Base-by-base conservation (phyloP, 176 grass and related monocot species). In the Neostapfia colusana region DNA sequence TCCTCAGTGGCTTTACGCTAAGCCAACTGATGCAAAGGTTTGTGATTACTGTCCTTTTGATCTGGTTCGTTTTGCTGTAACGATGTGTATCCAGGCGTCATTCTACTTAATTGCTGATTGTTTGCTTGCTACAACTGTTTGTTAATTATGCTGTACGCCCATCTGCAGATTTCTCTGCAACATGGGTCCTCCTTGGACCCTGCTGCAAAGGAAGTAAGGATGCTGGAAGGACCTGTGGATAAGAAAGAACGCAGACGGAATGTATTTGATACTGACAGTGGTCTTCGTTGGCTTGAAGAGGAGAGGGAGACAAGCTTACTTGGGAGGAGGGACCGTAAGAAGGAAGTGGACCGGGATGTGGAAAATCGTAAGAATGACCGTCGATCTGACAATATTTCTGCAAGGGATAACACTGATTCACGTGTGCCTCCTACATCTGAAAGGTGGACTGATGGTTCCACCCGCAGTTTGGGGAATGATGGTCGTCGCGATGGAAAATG, bases 1-100 rank as follows among this genome's bases (percentile, higher is more conserved):
- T 86, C 92, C 96, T 27, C 96, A 95, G 74, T 99, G 96, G 96
- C 92, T 95, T 37, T 99, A 95, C 44, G 54, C 89, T 23, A 99
- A 95, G 82, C 96, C 87, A 23, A 87, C 64, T 73, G 96, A 99
- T 73, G 74, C 72, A 59, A 99, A 99, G 92, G 89, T 99, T 61
- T 43, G 69, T 64, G 31, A 31, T 31, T 31, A 31, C 31, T 31
- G 31, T 31, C 31, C 31, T 31, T 3, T 31, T 3, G 3, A 31
- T 31, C 31, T 31, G 15, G 25, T 65, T 59, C 5, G 27, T 88
- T 75, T 64, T 77, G 7, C 18, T 64, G 43, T 53, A 53, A 21
- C 46, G 6, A 67, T 14, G 50, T 76, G 17, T 65, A 40, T 57
- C 15, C 10, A 37, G 40, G 51, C 12, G 12, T 1, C 36, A 38